Base-by-base conservation (phyloP, 257 asterid species). In the Galeopsis tetrahit region DNA sequence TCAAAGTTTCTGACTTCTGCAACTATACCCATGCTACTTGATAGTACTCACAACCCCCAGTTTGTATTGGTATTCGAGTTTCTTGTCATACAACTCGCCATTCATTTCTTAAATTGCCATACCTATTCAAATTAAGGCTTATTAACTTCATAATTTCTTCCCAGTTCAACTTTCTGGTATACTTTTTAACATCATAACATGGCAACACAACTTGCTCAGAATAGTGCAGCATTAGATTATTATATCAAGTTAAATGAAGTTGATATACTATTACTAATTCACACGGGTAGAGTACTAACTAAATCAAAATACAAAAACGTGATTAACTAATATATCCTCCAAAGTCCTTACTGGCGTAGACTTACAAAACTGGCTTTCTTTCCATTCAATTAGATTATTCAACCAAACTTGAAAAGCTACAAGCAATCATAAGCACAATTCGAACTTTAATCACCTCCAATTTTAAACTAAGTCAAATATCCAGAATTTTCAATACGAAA, bases 391-490 rank as follows among this genome's bases (percentile, higher is more conserved):
- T 57, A 56, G 14, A 48, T 4, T 28, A 62, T 13, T 33, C 81
- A 58, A n/a, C 57, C 46, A 60, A 60, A 77, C 61, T n/a, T 38
- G 28, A 63, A 31, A 76, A 53, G 49, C 7, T 62, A 51, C 65
- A 64, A 56, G 64, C 31, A 33, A 57, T 8, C 62, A 73, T 5
- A 46, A 46, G 38, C 49, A 63, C 33, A 67, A 63, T 2, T 46
- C 38, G 21, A 34, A 34, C 55, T 38, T 3, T 6, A 53, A 13
- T 43, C n/a, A 42, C 14, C 64, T 49, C 52, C 14, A 9, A 28
- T 10, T 7, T n/a, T n/a, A 49, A 49, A 49, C 14, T 49, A 49
- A 49, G 56, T 9, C 9, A 67, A 59, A 5, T 39, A 7, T 15
- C 17, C 46, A 46, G 48, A 63, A 70, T 40, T 39, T 66, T 49